phyloP scores from a whole-genome alignment of 2,329 filamentous ascomycete genomes.

The Tolypocladium ovalisporum region DNA sequence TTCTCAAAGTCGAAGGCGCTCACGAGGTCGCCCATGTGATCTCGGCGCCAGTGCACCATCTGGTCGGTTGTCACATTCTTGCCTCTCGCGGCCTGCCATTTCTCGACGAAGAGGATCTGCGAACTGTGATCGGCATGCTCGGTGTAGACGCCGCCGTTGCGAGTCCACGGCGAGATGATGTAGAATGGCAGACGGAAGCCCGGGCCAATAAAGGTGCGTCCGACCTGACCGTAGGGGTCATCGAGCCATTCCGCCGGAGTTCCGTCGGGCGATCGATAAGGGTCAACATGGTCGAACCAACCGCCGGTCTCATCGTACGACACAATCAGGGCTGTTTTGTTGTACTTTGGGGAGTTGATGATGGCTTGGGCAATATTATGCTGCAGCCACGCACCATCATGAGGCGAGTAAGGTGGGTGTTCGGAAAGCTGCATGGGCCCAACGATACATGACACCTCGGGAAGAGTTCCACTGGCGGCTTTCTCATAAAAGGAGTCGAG shows the following conservation, averaged over 20 bases:
- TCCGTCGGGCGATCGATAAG: constrained; percentile 34
- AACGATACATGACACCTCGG: constrained; percentile 39
- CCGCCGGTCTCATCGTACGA: constrained; percentile 38
- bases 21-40: constrained; percentile 22
- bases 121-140: constrained; percentile 45
- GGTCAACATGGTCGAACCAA: constrained; percentile 42
- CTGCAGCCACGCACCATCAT: constrained; percentile 45
- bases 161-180: constrained; percentile 45
- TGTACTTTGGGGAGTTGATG: constrained; percentile 35
- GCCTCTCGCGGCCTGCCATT: constrained; percentile 28
- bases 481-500: constrained; percentile 37
- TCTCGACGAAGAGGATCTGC: constrained; percentile 41
- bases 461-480: constrained; percentile 38
- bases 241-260: constrained; percentile 42
- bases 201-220: constrained; percentile 19
- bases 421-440: constrained; percentile 40
- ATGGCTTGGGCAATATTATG: constrained; percentile 40
- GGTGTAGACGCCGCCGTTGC: constrained; percentile 40
- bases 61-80: constrained; percentile 24
- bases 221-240: constrained; percentile 27
- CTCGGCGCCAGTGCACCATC: constrained; percentile 19
- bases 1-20: constrained; percentile 33
- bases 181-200: constrained; percentile 41
- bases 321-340: constrained; percentile 34
- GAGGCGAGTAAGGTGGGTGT: constrained; percentile 40